Evolutionary conservation across 208 protist species (phyloP), one percentile per base, ranked within the genome.

Genomic region (Endotrypanum monterogeii): DNA sequence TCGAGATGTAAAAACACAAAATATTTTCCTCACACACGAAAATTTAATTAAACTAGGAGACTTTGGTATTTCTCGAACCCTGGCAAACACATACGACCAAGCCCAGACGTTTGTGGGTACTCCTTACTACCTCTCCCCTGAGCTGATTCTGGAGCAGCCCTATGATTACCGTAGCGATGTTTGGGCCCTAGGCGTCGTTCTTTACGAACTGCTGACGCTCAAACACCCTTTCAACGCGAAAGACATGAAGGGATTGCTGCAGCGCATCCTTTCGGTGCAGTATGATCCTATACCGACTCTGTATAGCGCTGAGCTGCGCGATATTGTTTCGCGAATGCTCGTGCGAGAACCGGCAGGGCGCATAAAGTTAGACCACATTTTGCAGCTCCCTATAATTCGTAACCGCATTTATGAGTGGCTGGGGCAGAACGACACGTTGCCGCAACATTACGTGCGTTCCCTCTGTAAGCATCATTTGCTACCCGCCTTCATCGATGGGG

Each of bases 111-210:
- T 98, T 76, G 95, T 98, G 1, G 96, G 96, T 66, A 98, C 96
- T 3, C 96, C 96, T 30, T 98, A 98, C 80, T 98, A 98, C 75
- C 82, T 98, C 2, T 97, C 92, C 0, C 96, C 96, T 0, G 94
- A 98, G 82, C 89, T 98, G 1, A 98, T 96, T 68, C 76, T 97
- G 57, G 86, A 98, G 77, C 85, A 89, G 35, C 94, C 94, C n/a
- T 99, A 99, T 76, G 95, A 98, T 78, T 82, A 93, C 75, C 89
- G 87, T 28, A 97, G 93, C 75, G 98, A 99, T 86, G 91, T 98
- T 14, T 99, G 98, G 97, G 92, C 96, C 2, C 77, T 98, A 0
- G 96, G 96, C 12, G 92, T 96, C 3, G 87, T 97, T 20, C 70
- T 98, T 32, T 98, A 97, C 79, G 96, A 98, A 72, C 57, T 96